Conservation (phyloP, 257 asterid genomes). For the Solanum infundibuliforme region DNA sequence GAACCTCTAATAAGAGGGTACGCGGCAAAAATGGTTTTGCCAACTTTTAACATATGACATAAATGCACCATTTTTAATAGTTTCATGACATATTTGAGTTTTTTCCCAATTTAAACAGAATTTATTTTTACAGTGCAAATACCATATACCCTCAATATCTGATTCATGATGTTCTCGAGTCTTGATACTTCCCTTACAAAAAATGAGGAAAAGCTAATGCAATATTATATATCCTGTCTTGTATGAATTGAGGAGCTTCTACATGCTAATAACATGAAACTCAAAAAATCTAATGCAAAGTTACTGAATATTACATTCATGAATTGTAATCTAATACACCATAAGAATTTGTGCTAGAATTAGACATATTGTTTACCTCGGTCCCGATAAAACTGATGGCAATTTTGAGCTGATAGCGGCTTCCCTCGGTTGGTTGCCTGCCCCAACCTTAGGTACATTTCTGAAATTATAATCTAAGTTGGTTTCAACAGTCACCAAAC, state of each 20-base stretch:
- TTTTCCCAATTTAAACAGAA: too few species aligned
- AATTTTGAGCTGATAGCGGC: not conserved
- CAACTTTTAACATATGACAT: too few species aligned
- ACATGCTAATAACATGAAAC: not conserved
- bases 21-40: too few species aligned
- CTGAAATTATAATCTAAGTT: not conserved
- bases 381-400: too few species aligned
- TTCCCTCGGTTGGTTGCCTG: not conserved
- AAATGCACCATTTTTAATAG: too few species aligned
- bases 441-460: not conserved
- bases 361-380: not conserved
- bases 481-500: not conserved
- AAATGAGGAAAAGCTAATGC: not conserved
- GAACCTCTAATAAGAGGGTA: too few species aligned
- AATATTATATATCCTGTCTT: not conserved
- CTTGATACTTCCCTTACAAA: not conserved
- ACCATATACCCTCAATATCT: too few species aligned
- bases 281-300: not conserved
- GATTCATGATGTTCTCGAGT: too few species aligned
- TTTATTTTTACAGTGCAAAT: too few species aligned
- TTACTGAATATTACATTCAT: not conserved
- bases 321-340: not conserved
- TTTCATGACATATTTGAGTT: too few species aligned
- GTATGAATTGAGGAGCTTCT: not conserved
- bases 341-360: not conserved